Percentiles rank a stretch among this genome's conserved stretches.
Evolutionary conservation across 176 grass and related monocot genomes (phyloP).

Genomic region (Tuctoria greenei): DNA sequence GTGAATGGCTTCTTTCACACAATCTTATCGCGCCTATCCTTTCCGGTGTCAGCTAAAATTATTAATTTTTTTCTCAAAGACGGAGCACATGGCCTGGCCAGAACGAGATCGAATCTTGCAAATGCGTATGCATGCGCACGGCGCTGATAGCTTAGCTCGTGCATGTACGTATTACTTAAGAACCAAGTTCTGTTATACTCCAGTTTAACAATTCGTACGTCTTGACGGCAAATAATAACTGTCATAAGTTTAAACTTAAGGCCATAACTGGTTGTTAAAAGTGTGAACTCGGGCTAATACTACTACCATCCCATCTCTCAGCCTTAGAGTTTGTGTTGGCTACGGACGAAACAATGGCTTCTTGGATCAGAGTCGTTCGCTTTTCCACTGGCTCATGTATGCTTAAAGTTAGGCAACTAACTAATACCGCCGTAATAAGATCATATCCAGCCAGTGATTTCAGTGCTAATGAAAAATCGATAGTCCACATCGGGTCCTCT

Average conservation of each 20-base stretch:
- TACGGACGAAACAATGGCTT: background rate
- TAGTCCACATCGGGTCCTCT: background rate
- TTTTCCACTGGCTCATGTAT: background rate
- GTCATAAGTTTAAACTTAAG: background rate
- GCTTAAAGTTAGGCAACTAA: background rate
- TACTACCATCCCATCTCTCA: background rate
- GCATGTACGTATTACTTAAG: conserved; percentile 36
- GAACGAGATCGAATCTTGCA: background rate
- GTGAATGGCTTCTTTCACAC: conserved; percentile 3
- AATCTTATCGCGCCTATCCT: conserved; percentile 34
- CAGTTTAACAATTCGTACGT: background rate
- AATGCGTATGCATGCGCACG: background rate
- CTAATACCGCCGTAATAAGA: background rate
- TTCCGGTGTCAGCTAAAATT: background rate
- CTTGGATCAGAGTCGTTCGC: background rate
- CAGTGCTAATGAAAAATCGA: background rate
- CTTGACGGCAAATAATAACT: background rate
- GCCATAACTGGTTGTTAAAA: background rate
- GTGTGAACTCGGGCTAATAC: background rate
- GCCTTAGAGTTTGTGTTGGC: background rate
- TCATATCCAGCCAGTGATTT: background rate
- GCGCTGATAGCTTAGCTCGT: background rate
- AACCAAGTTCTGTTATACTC: conserved; percentile 25
- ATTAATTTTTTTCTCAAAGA: background rate
- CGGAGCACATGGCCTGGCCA: conserved; percentile 37